These are phyloP conservation scores for Carnegiea gigantea DNA, from an alignment of 179 eudicot genomes.

Conservation along the genomic window DNA sequence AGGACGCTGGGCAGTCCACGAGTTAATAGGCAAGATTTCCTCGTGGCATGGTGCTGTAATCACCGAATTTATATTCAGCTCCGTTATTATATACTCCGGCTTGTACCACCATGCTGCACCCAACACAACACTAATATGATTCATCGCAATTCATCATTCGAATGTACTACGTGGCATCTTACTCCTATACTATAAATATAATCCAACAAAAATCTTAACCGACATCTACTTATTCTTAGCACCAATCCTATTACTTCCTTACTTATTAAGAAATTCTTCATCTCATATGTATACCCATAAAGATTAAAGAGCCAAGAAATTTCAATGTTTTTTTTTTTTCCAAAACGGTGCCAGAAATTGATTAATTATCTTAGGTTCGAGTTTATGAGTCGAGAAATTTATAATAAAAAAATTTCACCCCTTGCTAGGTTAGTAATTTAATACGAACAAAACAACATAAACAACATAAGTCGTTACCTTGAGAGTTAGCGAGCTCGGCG, in stretches of 20 bases:
- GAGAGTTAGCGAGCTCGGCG: slow-evolving; percentile 74
- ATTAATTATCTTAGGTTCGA: too few relatives aligned
- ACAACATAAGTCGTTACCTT: slow-evolving; percentile 47
- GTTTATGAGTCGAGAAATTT: too few relatives aligned
- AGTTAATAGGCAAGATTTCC: slow-evolving; percentile 76
- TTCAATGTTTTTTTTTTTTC: too few relatives aligned
- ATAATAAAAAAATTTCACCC: too few relatives aligned
- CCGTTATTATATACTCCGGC: slow-evolving; percentile 83
- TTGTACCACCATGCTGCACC: slow-evolving; percentile 96
- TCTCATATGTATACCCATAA: too few relatives aligned
- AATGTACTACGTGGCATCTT: too few relatives aligned
- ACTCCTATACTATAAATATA: too few relatives aligned
- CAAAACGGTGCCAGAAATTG: too few relatives aligned
- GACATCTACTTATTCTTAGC: neutral
- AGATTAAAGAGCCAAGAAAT: too few relatives aligned
- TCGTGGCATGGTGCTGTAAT: slow-evolving; percentile 88
- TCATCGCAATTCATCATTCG: neutral
- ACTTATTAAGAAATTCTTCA: too few relatives aligned
- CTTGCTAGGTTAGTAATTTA: too few relatives aligned
- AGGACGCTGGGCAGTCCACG: slow-evolving; percentile 78
- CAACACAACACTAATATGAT: neutral
- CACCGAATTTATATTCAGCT: slow-evolving; percentile 85
- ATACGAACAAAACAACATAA: too few relatives aligned
- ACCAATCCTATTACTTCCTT: neutral
- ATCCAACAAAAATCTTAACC: neutral